These are phyloP conservation scores for Tilletia setariae DNA, from an alignment of 1,284 basidiomycete genomes.

Conservation along the genomic window DNA sequence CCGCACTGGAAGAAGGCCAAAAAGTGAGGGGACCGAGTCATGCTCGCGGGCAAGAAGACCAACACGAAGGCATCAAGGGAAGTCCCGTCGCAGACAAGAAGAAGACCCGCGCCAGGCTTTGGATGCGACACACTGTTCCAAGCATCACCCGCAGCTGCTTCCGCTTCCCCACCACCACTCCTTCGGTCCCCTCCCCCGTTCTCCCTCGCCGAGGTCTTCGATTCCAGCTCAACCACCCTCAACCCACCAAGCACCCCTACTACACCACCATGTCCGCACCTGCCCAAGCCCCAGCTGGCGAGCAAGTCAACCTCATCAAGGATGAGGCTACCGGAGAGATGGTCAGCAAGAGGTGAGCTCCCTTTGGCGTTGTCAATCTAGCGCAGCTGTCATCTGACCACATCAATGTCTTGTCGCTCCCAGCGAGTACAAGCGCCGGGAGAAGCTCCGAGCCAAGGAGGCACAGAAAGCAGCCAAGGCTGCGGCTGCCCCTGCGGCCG, in stretches of 20 bases:
- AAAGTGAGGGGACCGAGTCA: too few relatives aligned
- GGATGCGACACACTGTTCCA: too few relatives aligned
- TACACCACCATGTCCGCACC: slow-evolving; percentile 4
- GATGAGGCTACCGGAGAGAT: slow-evolving; percentile 53
- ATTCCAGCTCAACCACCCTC: neutral
- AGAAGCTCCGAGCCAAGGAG: slow-evolving; percentile 70
- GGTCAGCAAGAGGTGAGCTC: slow-evolving; percentile 48
- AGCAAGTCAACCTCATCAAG: slow-evolving; percentile 38
- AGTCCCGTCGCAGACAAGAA: too few relatives aligned
- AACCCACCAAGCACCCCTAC: neutral
- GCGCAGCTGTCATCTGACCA: neutral
- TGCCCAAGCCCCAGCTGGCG: slow-evolving; percentile 15
- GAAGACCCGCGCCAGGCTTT: too few relatives aligned
- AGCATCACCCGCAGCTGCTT: neutral
- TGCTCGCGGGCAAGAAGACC: too few relatives aligned
- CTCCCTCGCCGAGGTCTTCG: neutral
- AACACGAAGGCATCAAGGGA: too few relatives aligned
- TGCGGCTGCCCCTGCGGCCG: slow-evolving; percentile 30
- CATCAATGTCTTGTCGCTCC: neutral
- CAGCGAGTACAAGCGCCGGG: slow-evolving; percentile 44
- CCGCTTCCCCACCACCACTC: neutral
- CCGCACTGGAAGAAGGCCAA: too few relatives aligned
- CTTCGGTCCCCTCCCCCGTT: neutral
- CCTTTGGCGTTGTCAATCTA: neutral
- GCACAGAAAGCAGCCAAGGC: slow-evolving; percentile 75